Evolutionary conservation across 83 land plant species (phyloP), one percentile per base, ranked within the genome.

Genomic region (Picea abies): DNA sequence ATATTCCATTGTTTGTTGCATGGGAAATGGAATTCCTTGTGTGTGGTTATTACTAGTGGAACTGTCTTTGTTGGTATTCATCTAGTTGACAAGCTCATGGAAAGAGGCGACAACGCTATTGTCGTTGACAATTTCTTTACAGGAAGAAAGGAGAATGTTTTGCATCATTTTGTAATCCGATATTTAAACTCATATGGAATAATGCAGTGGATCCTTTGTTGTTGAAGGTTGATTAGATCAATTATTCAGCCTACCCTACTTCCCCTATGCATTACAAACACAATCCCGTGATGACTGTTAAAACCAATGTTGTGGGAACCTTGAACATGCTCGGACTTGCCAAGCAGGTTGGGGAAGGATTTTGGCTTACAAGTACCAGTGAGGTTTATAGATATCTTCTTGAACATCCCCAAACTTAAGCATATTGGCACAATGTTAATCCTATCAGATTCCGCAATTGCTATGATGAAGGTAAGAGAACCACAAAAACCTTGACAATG

Each of bases 101-200:
- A 56, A 63, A 80, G 95, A 32, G 99, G 99, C 2, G 93, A 97
- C 83, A 89, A 85, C 80, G 99, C 95, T 39, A 97, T 97, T 86
- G 99, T 95, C 37, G 92, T 97, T 29, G 98, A 97, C 72, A 97
- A 93, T 81, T 97, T 97, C 88, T 97, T 95, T 89, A 97, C 98
- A 4, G 95, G 99, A 8, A 84, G 98, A 83, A 97, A 95, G 87
- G 96, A 95, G 91, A 97, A 97, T 88, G 96, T 97, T 78, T 88
- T 89, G 93, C 96, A 95, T 72, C 99, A 95, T 79, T 93, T 97
- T 16, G 96, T 26, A 94, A 97, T 80, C 95, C 94, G 3, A 84
- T 88, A 63, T 97, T 97, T 84, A 98, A 97, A 86, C 87, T 97
- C 61, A 97, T 97, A 84, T 72, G 96, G 10, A 98, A 95, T 62